These are phyloP conservation scores for Mortierella hygrophila DNA, from an alignment of 192 early-diverging fungal genomes.

Conservation along the genomic window DNA sequence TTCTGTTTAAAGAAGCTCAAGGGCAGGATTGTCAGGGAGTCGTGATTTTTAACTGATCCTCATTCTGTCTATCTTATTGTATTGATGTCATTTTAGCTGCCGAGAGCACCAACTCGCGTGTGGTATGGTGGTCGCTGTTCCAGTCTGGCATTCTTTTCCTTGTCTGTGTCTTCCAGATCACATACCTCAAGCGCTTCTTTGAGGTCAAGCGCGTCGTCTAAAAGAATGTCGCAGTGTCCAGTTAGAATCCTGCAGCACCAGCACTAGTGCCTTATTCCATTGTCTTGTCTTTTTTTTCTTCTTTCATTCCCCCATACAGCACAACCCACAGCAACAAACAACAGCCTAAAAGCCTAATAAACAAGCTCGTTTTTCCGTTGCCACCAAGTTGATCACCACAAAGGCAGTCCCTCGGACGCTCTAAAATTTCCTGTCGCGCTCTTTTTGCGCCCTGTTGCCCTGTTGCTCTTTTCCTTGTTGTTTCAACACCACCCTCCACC, in stretches of 20 bases:
- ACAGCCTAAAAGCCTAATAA: background rate
- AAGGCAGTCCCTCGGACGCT: conserved; percentile 6
- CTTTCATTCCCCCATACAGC: background rate
- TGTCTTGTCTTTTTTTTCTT: background rate
- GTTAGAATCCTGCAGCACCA: background rate
- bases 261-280: background rate
- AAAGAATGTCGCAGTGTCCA: background rate
- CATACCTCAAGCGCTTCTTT: conserved; percentile 81
- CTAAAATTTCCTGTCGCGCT: background rate
- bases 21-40: too few relatives aligned
- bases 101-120: conserved; percentile 83
- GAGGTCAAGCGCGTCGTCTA: conserved; percentile 78
- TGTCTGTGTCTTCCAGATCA: conserved; percentile 80
- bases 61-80: background rate
- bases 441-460: background rate
- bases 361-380: background rate
- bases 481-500: background rate
- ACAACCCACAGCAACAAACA: background rate
- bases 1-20: background rate
- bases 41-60: background rate
- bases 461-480: background rate
- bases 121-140: conserved; percentile 83
- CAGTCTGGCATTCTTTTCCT: conserved; percentile 71
- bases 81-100: conserved; percentile 64
- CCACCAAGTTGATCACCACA: background rate